Evolutionary conservation across 306 rosid genomes (phyloP).

Genomic region (Neltuma alba): DNA sequence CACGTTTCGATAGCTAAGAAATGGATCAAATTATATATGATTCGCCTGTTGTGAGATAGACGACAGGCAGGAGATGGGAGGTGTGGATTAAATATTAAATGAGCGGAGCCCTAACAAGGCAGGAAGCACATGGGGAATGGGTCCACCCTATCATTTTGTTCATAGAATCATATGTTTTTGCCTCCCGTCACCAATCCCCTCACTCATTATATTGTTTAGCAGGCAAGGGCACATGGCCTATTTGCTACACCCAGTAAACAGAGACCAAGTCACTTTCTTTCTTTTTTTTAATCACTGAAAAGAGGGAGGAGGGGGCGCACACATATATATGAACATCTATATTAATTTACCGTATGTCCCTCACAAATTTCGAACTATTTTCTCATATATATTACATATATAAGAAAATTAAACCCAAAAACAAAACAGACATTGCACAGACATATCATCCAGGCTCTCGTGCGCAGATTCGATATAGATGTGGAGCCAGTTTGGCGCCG

Average conservation of each 20-base stretch:
- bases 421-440: slow-evolving; percentile 34
- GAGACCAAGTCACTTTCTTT: slow-evolving; percentile 15
- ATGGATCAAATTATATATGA: too few relatives aligned
- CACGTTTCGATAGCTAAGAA: too few relatives aligned
- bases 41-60: too few relatives aligned
- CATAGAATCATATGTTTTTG: slow-evolving; percentile 39
- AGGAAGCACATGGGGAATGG: slow-evolving; percentile 51
- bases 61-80: too few relatives aligned
- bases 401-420: background rate
- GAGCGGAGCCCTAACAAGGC: background rate
- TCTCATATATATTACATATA: slow-evolving; percentile 43
- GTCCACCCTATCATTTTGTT: slow-evolving; percentile 50
- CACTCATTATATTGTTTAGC: background rate
- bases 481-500: slow-evolving; percentile 43
- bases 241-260: background rate
- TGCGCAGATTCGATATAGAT: slow-evolving; percentile 40
- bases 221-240: background rate
- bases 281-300: slow-evolving; percentile 1
- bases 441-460: slow-evolving; percentile 49
- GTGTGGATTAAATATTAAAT: too few relatives aligned
- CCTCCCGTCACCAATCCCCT: slow-evolving; percentile 29
- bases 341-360: slow-evolving; percentile 59
- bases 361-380: slow-evolving; percentile 53
- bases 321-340: slow-evolving; percentile 58
- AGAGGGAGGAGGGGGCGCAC: slow-evolving; percentile 33